Conservation (phyloP, 176 grass and related monocot genomes). For the Neostapfia colusana region DNA sequence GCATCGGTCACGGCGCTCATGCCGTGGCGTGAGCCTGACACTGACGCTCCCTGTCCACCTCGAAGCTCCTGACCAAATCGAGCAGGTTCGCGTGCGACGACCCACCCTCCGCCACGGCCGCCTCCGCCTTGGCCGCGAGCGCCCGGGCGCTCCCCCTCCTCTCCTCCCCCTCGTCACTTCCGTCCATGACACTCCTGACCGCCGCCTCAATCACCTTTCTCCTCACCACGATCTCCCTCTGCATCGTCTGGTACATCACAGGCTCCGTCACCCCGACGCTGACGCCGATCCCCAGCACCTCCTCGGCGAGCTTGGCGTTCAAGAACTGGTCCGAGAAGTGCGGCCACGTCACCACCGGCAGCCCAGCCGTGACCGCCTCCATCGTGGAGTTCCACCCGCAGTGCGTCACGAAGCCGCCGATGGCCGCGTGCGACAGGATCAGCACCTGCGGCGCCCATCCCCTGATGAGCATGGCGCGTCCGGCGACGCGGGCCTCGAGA, state of each 20-base stretch:
- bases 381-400: constrained; percentile 66
- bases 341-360: constrained; percentile 67
- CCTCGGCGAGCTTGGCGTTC: constrained; percentile 53
- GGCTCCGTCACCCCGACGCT: constrained; percentile 32
- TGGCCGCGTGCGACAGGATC: constrained; percentile 57
- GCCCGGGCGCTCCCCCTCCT: constrained; percentile 27
- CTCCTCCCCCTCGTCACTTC: constrained; percentile 41
- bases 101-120: constrained; percentile 32
- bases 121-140: constrained; percentile 1
- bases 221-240: constrained; percentile 26
- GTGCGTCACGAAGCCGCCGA: constrained; percentile 75
- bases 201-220: constrained; percentile 20
- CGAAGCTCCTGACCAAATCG: constrained; percentile 27
- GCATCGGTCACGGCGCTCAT: too few species aligned
- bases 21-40: too few species aligned
- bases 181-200: constrained; percentile 42
- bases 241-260: neutral
- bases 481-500: constrained; percentile 29
- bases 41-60: neutral
- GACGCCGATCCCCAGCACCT: constrained; percentile 51
- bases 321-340: constrained; percentile 52
- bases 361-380: constrained; percentile 42
- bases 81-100: constrained; percentile 33
- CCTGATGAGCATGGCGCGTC: constrained; percentile 45
- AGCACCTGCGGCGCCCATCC: constrained; percentile 67